Base-by-base conservation (phyloP, 2,329 filamentous ascomycete species). In the Pleomassaria siparia region DNA sequence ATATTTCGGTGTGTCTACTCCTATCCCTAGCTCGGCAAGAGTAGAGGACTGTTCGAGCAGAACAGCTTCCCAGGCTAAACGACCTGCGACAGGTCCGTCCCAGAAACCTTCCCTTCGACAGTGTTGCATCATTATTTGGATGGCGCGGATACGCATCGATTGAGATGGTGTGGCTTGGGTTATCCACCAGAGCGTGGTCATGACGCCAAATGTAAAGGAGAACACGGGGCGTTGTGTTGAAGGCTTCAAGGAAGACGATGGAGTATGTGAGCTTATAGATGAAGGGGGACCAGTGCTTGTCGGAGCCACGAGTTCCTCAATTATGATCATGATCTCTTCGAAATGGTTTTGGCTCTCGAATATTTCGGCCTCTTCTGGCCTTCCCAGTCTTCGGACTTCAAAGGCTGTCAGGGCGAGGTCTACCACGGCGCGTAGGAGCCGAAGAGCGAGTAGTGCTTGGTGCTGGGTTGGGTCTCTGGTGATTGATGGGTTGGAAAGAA, bases 21-120 rank as follows among this genome's bases (percentile, higher is more conserved):
- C 6, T 30, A 15, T 10, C 54, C 53, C 40, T 29, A 54, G 16
- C 22, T 56, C 53, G 10, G 43, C 53, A 21, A 58, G 44, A 10
- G 52, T 41, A 18, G 50, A 55, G 30, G 51, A 50, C 46, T 69
- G 58, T 42, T 70, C 66, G 15, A 69, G 25, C 20, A 33, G 44
- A 46, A 67, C 49, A 3, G 53, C 49, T 40, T 60, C 58, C 42
- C 48, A 53, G 2, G 62, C 66, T 20, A 70, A 54, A 16, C 55
- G 47, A 0, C 64, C 69, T 82, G 82, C 85, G 80, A 89, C 62
- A 77, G 88, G 1, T 80, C 85, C 59, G 81, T 76, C 35, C 69
- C 74, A 63, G 83, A 87, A 2, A 70, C 79, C 16, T 62, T 67
- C 16, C 78, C 82, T 54, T 4, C 65, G 47, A 2, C 65, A 63